These are phyloP conservation scores for Aspergillus alliaceus DNA, from an alignment of 2,329 filamentous ascomycete species.

Conservation along the genomic window DNA sequence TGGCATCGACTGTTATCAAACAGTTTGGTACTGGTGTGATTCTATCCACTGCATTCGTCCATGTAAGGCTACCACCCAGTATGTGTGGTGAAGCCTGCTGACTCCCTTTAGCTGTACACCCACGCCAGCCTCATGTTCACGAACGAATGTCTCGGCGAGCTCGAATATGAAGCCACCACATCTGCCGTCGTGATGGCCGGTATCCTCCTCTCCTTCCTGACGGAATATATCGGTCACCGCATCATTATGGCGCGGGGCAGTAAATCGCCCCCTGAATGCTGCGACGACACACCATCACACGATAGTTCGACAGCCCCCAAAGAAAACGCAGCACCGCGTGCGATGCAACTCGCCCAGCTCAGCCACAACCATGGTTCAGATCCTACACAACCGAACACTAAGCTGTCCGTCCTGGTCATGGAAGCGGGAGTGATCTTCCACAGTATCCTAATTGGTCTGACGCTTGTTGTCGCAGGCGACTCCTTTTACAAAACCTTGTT, in stretches of 20 bases:
- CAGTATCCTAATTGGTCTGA: conserved; percentile 56
- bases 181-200: conserved; percentile 73
- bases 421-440: conserved; percentile 76
- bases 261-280: conserved; percentile 11
- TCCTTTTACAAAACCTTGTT: conserved; percentile 54
- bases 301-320: conserved; percentile 3
- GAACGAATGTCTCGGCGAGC: conserved; percentile 65
- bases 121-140: conserved; percentile 72
- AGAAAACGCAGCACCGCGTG: conserved; percentile 5
- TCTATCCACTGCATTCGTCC: conserved; percentile 41
- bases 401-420: conserved; percentile 66
- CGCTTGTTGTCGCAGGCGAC: conserved; percentile 49
- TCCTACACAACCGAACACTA: conserved; percentile 41
- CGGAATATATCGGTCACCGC: conserved; percentile 67
- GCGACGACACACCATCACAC: background rate
- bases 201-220: conserved; percentile 68
- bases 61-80: conserved; percentile 28
- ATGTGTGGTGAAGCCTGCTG: background rate
- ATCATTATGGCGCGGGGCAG: conserved; percentile 43
- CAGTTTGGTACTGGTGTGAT: conserved; percentile 52
- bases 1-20: conserved; percentile 64
- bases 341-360: conserved; percentile 22
- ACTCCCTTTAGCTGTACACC: conserved; percentile 61
- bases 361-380: conserved; percentile 37
- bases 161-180: conserved; percentile 68